phyloP scores from a whole-genome alignment of 139 green algal genomes.

The Haematococcus sp. region DNA sequence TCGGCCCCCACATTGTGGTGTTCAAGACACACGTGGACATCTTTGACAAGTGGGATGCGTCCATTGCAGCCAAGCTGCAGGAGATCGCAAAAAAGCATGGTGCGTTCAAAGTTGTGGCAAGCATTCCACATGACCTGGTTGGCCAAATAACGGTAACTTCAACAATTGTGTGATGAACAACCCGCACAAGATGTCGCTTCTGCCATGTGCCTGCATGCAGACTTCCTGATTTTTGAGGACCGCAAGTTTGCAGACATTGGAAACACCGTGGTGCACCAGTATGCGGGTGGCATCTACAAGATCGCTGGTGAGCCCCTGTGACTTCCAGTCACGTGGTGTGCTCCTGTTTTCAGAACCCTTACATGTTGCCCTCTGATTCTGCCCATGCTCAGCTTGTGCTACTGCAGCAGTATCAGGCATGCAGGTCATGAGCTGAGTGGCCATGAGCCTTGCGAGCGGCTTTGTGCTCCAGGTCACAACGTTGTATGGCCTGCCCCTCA shows the following conservation, averaged over 20 bases:
- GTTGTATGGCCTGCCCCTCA: background rate
- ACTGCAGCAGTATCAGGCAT: no score
- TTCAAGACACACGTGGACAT: conserved; percentile 99
- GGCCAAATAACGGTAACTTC: background rate
- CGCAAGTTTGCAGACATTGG: conserved; percentile 99
- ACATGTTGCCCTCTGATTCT: no score
- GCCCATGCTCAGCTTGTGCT: no score
- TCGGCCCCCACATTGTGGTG: conserved; percentile 93
- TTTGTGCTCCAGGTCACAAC: no score
- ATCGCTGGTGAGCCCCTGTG: conserved; percentile 28
- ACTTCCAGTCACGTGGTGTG: no score
- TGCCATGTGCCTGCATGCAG: conserved; percentile 34
- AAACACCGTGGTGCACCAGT: conserved; percentile 91
- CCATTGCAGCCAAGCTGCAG: conserved; percentile 40
- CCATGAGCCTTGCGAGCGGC: no score
- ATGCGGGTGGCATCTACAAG: conserved; percentile 60
- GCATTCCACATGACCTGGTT: no score
- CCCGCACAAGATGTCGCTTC: background rate
- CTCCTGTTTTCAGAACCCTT: no score
- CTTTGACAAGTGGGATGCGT: conserved; percentile 66
- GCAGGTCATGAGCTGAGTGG: no score
- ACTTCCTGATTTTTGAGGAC: conserved; percentile 99
- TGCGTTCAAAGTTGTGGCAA: no score
- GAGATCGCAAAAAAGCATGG: conserved; percentile 85
- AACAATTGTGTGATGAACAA: background rate